Evolutionary conservation across 2,329 filamentous ascomycete genomes (phyloP).

Genomic region (Trichophaea hybrida): DNA sequence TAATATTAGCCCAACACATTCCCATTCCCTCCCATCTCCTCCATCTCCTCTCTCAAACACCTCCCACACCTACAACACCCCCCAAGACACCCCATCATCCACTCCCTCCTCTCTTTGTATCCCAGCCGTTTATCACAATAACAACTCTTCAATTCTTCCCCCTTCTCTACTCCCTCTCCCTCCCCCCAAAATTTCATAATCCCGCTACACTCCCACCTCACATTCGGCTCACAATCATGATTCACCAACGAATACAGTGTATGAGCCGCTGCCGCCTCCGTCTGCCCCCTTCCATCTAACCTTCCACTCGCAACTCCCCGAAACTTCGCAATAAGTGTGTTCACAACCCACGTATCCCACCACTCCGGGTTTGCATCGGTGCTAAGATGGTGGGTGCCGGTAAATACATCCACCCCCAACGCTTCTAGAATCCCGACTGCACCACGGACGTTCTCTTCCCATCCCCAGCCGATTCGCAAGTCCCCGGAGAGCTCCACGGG

Average conservation of each 20-base stretch:
- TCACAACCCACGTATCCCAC: slow-evolving; percentile 70
- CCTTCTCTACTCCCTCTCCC: slow-evolving; percentile 51
- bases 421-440: slow-evolving; percentile 68
- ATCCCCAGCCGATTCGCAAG: slow-evolving; percentile 42
- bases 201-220: slow-evolving; percentile 84
- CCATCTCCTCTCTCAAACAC: slow-evolving; percentile 51
- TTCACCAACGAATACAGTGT: slow-evolving; percentile 94
- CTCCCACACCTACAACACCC: slow-evolving; percentile 77
- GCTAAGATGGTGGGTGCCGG: not conserved
- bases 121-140: slow-evolving; percentile 76
- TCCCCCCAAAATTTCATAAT: slow-evolving; percentile 56
- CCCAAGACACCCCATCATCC: slow-evolving; percentile 75
- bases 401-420: slow-evolving; percentile 67
- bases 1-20: too few species aligned
- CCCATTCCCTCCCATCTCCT: not conserved
- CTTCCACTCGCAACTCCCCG: slow-evolving; percentile 81
- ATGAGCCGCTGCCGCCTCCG: slow-evolving; percentile 80
- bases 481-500: slow-evolving; percentile 17
- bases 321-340: slow-evolving; percentile 86
- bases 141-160: slow-evolving; percentile 80
- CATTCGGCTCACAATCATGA: slow-evolving; percentile 89
- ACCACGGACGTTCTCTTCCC: slow-evolving; percentile 57
- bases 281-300: slow-evolving; percentile 64
- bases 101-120: slow-evolving; percentile 71
- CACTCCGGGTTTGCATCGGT: slow-evolving; percentile 34